Base-by-base conservation (phyloP, 768 basidiomycete species). In the Cyathus striatus region DNA sequence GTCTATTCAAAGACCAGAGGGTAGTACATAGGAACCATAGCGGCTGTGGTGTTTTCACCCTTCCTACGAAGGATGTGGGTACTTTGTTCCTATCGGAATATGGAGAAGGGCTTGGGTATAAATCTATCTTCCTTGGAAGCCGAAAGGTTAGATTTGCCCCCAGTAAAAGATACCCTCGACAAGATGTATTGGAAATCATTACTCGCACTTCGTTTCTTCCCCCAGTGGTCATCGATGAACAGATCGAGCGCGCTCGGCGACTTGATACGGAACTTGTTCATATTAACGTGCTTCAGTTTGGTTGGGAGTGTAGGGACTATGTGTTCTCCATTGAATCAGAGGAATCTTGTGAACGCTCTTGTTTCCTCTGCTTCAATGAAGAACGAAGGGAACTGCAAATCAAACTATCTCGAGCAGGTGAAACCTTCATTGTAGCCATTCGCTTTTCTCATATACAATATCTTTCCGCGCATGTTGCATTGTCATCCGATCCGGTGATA, bases 241-340 rank as follows among this genome's bases (percentile, higher is more conserved):
- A 59, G 38, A 62, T 70, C 44, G 53, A 47, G 20, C 58, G 56
- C 22, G 50, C 58, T 6, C 37, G 38, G n/a, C 47, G 64, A 18
- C 60, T 76, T 6, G 49, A 54, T n/a, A 25, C 48, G 3, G 47
- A 50, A 14, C 25, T 32, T 6, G 58, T 76, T 20, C 42, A 49
- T 5, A 51, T 81, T 38, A 46, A 46, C 3, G 52, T 58, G 3
- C 47, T 84, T 21, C 80, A 82, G 49, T 81, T 81, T 48, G 76
- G 78, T 12, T 80, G 79, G 80, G 63, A 70, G 50, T 82, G 80
- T 46, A 68, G 79, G n/a, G 79, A 81, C 50, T 55, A 62, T 4
- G 64, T 69, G 0, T 71, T 76, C 45, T 86, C 83, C 14, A 56
- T 75, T 34, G 81, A 85, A 57, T 79, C 74, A 69, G 76, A 79